Evolutionary conservation across 345 rosid genomes (phyloP).

Genomic region (Isatis tinctoria): DNA sequence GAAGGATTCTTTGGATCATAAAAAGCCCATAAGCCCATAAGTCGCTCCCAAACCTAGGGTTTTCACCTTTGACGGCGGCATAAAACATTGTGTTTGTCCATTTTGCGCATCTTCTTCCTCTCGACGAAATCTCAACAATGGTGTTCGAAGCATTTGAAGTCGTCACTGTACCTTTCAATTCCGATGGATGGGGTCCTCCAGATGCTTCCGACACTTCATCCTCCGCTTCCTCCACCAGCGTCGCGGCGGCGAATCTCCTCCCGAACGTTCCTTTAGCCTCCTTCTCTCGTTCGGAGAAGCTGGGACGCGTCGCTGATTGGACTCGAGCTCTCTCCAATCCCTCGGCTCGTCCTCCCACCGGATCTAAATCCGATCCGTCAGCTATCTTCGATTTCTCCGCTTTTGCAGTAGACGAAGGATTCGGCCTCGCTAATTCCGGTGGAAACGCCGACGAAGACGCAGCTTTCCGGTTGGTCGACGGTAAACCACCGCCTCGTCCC

Average conservation of each 20-base stretch:
- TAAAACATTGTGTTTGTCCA: neutral
- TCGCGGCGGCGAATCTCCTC: conserved; percentile 46
- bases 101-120: neutral
- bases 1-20: neutral
- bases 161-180: conserved; percentile 78
- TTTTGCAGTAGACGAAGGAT: conserved; percentile 57
- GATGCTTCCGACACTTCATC: conserved; percentile 23
- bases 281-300: conserved; percentile 86
- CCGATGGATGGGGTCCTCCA: conserved; percentile 96
- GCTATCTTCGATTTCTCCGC: conserved; percentile 79
- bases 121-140: conserved; percentile 22
- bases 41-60: conserved; percentile 17
- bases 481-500: conserved; percentile 86
- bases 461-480: conserved; percentile 87
- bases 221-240: conserved; percentile 37
- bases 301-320: conserved; percentile 96
- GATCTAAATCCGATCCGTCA: conserved; percentile 32
- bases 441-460: conserved; percentile 64
- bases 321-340: conserved; percentile 53
- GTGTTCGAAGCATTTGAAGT: conserved; percentile 59
- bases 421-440: conserved; percentile 35
- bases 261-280: conserved; percentile 66
- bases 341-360: conserved; percentile 33
- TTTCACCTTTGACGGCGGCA: neutral
- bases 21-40: conserved; percentile 4